Evolutionary conservation across 352 stramenopile genomes (phyloP).

Genomic region (Pythium diclinum): DNA sequence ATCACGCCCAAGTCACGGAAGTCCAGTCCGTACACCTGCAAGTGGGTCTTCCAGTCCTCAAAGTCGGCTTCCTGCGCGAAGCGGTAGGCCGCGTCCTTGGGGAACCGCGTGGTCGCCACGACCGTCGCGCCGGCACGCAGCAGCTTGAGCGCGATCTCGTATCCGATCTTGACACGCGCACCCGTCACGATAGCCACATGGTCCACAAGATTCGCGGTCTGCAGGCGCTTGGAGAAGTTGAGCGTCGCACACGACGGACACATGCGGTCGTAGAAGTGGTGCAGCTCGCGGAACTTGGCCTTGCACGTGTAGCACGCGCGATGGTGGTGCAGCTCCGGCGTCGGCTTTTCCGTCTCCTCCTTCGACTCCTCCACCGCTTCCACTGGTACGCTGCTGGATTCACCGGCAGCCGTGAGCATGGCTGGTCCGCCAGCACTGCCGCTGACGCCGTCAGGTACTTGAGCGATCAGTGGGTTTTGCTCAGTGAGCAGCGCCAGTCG

Average conservation of each 20-base stretch:
- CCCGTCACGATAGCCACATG: constrained; percentile 91
- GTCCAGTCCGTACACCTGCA: constrained; percentile 94
- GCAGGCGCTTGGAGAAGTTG: constrained; percentile 93
- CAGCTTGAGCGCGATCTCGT: constrained; percentile 92
- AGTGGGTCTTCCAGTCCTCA: constrained; percentile 58
- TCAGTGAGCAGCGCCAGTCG: constrained; percentile 50
- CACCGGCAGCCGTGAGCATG: constrained; percentile 22
- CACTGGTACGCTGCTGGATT: neutral
- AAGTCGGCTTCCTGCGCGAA: constrained; percentile 90
- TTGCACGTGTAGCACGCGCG: constrained; percentile 95
- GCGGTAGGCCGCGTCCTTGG: constrained; percentile 85
- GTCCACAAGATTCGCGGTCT: constrained; percentile 75
- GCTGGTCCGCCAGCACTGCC: constrained; percentile 11
- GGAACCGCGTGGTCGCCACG: constrained; percentile 93
- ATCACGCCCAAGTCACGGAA: constrained; percentile 92
- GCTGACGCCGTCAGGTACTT: constrained; percentile 58
- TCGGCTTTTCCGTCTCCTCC: neutral
- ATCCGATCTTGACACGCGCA: constrained; percentile 95
- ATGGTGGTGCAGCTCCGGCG: constrained; percentile 72
- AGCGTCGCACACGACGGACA: constrained; percentile 91
- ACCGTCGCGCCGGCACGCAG: constrained; percentile 84
- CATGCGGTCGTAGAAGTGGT: constrained; percentile 94
- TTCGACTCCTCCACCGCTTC: constrained; percentile 1
- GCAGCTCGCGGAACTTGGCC: constrained; percentile 86
- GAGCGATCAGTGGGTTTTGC: constrained; percentile 53